A percentile compares a stretch with the other conserved stretches of the same genome.
phyloP scores from a whole-genome alignment of 169 alveolate genomes.

The Plasmodium billcollinsi region DNA sequence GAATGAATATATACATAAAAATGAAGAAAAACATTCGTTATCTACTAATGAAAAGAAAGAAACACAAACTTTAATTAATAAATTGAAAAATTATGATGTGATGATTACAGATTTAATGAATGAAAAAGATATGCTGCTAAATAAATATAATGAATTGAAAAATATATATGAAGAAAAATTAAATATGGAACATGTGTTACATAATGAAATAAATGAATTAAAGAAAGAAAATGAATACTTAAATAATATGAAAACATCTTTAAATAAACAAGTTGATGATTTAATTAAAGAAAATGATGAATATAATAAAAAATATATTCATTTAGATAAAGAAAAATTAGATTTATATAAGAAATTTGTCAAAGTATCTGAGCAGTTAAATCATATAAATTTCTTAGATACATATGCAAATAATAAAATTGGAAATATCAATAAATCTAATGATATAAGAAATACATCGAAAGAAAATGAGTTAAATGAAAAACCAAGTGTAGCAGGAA shows the following conservation, averaged over 20 bases:
- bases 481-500: neutral
- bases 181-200: slow-evolving; percentile 26
- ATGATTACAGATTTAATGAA: slow-evolving; percentile 48
- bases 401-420: neutral
- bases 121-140: slow-evolving; percentile 48
- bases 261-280: slow-evolving; percentile 23
- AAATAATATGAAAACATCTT: slow-evolving; percentile 30
- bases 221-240: slow-evolving; percentile 25
- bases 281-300: slow-evolving; percentile 52
- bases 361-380: slow-evolving; percentile 37
- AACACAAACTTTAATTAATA: slow-evolving; percentile 19
- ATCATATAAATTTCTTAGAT: slow-evolving; percentile 20
- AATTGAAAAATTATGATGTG: slow-evolving; percentile 51
- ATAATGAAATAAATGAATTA: slow-evolving; percentile 45
- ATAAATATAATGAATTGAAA: slow-evolving; percentile 65
- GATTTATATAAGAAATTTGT: slow-evolving; percentile 59
- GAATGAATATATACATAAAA: slow-evolving; percentile 25
- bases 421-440: neutral
- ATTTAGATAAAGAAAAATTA: slow-evolving; percentile 63
- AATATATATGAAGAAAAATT: slow-evolving; percentile 39
- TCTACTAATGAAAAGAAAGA: slow-evolving; percentile 25
- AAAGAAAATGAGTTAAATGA: slow-evolving; percentile 26
- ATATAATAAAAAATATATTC: slow-evolving; percentile 47
- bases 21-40: slow-evolving; percentile 17
- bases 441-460: neutral